phyloP scores from a whole-genome alignment of 176 grass and related monocot genomes.

The Alopecurus myosuroides region DNA sequence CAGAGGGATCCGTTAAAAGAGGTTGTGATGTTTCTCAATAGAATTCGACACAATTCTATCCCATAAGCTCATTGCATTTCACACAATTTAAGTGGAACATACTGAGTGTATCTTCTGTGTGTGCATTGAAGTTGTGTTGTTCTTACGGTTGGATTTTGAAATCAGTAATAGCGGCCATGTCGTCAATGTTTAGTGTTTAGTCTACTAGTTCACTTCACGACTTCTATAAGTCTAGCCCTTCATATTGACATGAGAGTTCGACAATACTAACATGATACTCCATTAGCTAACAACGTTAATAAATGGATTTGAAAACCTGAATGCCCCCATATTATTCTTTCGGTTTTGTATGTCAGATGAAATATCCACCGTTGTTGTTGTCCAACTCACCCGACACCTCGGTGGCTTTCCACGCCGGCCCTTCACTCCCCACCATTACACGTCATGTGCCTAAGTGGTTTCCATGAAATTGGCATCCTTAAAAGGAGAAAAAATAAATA shows the following conservation, averaged over 20 bases:
- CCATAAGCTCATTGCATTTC: background rate
- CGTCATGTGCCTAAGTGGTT: background rate
- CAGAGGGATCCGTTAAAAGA: background rate
- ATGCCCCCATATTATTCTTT: background rate
- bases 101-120: background rate
- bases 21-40: background rate
- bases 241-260: no score
- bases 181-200: background rate
- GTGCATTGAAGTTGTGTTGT: background rate
- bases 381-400: background rate
- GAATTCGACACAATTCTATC: background rate
- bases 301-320: background rate
- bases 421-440: background rate
- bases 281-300: background rate
- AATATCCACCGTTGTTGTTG: no score
- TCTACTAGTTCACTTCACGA: background rate
- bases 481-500: background rate
- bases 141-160: background rate
- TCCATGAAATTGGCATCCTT: background rate
- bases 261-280: background rate
- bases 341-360: no score
- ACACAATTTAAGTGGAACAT: background rate
- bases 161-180: background rate
- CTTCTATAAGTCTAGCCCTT: background rate
- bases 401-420: background rate